Evolutionary conservation across 176 grass and related monocot genomes (phyloP).

Genomic region (Avena sativa): DNA sequence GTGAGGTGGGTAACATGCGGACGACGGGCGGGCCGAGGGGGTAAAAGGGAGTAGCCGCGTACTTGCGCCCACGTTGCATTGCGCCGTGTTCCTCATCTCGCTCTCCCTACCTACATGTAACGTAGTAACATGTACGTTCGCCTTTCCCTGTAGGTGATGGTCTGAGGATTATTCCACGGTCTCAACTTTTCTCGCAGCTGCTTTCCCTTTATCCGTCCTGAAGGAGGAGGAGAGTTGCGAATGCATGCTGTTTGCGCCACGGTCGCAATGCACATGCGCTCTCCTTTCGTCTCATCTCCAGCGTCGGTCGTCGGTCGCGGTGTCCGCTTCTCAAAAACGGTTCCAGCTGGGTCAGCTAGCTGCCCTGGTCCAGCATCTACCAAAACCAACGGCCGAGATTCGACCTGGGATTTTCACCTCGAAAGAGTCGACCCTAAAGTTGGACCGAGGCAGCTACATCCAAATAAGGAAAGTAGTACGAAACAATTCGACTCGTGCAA

Average conservation of each 20-base stretch:
- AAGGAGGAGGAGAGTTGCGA: not conserved
- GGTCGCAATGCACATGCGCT: not conserved
- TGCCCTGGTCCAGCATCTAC: not conserved
- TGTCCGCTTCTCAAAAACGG: conserved; percentile 27
- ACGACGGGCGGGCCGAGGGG: not conserved
- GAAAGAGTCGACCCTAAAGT: not conserved
- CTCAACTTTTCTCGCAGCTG: not conserved
- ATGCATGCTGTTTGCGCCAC: not conserved
- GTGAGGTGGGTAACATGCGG: conserved; percentile 34
- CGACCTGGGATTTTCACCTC: not conserved
- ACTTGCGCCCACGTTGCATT: conserved; percentile 50
- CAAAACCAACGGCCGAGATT: not conserved
- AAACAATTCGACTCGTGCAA: no score
- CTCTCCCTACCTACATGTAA: not conserved
- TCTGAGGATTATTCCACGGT: not conserved
- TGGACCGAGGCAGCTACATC: no score
- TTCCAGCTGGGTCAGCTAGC: not conserved
- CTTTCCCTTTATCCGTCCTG: not conserved
- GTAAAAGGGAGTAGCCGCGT: not conserved
- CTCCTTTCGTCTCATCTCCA: not conserved
- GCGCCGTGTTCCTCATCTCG: not conserved
- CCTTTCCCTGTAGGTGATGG: conserved; percentile 11
- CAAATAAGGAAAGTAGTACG: no score
- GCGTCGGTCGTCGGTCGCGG: not conserved
- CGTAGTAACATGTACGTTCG: not conserved